phyloP scores from a whole-genome alignment of 1,284 basidiomycete species.

The Cutaneotrichosporon dermatis region DNA sequence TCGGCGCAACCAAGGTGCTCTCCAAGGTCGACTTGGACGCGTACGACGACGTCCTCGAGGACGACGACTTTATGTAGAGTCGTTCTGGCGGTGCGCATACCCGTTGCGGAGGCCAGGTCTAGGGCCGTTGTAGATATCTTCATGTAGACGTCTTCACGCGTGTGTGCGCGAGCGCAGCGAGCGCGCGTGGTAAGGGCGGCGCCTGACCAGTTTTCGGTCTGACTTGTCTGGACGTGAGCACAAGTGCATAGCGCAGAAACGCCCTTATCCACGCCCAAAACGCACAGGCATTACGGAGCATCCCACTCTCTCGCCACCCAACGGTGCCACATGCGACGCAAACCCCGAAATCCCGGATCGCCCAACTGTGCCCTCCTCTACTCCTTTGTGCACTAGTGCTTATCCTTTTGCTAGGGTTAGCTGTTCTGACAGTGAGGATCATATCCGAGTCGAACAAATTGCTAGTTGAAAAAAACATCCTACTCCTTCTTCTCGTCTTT shows the following conservation, averaged over 20 bases:
- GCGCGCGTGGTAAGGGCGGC: background rate
- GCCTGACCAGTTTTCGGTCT: too few relatives aligned
- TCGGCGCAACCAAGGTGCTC: conserved; percentile 63
- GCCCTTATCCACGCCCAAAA: too few relatives aligned
- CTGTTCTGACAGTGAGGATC: conserved; percentile 16
- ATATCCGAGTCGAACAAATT: conserved; percentile 16
- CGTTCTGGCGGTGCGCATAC: too few relatives aligned
- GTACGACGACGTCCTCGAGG: conserved; percentile 84
- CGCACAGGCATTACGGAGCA: too few relatives aligned
- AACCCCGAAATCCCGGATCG: background rate
- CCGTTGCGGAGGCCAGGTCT: too few relatives aligned
- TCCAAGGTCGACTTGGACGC: conserved; percentile 66
- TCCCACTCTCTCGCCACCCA: too few relatives aligned
- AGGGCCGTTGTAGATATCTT: too few relatives aligned
- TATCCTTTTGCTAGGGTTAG: conserved; percentile 19
- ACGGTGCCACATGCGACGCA: background rate
- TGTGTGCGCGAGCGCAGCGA: too few relatives aligned
- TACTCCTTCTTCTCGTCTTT: conserved; percentile 7
- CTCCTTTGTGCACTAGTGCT: background rate
- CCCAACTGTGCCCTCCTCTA: background rate
- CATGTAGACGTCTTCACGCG: too few relatives aligned
- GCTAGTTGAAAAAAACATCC: conserved; percentile 18
- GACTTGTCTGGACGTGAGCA: too few relatives aligned
- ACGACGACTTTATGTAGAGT: conserved; percentile 47
- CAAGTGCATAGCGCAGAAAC: too few relatives aligned